Base-by-base conservation (phyloP, 257 asterid species). In the Galeopsis tetrahit region DNA sequence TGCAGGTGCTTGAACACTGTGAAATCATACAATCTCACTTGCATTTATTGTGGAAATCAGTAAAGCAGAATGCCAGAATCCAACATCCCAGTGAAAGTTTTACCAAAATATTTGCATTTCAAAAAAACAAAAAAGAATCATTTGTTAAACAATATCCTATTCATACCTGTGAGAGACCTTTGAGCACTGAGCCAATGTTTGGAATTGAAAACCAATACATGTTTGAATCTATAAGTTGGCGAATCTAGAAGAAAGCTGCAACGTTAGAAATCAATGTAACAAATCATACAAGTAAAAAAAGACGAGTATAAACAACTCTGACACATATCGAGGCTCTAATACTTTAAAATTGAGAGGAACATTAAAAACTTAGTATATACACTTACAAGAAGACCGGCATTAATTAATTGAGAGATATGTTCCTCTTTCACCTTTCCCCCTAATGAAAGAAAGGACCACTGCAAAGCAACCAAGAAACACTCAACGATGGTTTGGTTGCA, bases 141-240 rank as follows among this genome's bases (percentile, higher is more conserved):
- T 43, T 4, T 69, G 72, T 58, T 36, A 17, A 17, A 63, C 64
- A 57, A 52, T 48, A 59, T 63, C 49, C 10, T n/a, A 40, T 11
- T 74, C 77, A 76, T 80, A 94, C 98, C 96, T 90, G 98, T 21
- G 95, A 81, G 51, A 95, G 87, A 70, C 97, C 98, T 87, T 95
- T 95, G 81, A 95, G 99, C 70, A 95, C 88, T 49, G 93, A 85
- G 70, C 99, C 99, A 83, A 95, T 84, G 78, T 80, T 90, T 65
- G 99, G 99, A 75, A 95, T 88, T 9, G 96, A 92, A 80, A 95
- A 88, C 99, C 99, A 95, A 71, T 92, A 95, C 98, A 89, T 87
- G 84, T 90, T 80, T 31, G 85, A 87, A 84, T 91, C 99, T 69
- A 90, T 85, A 61, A 92, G 97, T 84, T 90, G 99, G 67, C 96